phyloP scores from a whole-genome alignment of 2,329 filamentous ascomycete species.

The Microsporum audouinii region DNA sequence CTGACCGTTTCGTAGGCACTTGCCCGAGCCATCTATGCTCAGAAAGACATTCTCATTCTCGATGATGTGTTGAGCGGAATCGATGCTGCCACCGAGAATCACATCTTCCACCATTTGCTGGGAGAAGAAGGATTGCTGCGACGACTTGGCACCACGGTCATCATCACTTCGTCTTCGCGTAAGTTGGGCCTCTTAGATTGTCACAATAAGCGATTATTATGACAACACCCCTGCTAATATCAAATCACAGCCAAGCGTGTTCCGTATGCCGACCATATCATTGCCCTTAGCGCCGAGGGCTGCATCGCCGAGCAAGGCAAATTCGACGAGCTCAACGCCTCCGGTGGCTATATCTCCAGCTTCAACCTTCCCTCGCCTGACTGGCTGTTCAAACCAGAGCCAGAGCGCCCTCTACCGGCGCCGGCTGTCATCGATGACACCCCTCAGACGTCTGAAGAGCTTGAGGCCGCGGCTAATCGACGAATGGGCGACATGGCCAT shows the following conservation, averaged over 20 bases:
- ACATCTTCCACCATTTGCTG: slow-evolving; percentile 38
- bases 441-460: slow-evolving; percentile 12
- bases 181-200: slow-evolving; percentile 6
- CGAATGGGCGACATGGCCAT: slow-evolving; percentile 33
- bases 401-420: slow-evolving; percentile 6
- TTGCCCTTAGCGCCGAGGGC: slow-evolving; percentile 30
- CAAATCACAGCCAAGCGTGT: slow-evolving; percentile 26
- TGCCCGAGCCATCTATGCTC: slow-evolving; percentile 43
- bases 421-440: not conserved
- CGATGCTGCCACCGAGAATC: slow-evolving; percentile 39
- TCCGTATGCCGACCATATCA: slow-evolving; percentile 33
- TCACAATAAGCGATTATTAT: not conserved
- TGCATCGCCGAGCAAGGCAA: slow-evolving; percentile 33
- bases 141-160: slow-evolving; percentile 28
- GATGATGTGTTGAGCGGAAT: slow-evolving; percentile 44
- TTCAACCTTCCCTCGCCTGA: slow-evolving; percentile 27
- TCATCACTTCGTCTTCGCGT: slow-evolving; percentile 31
- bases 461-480: slow-evolving; percentile 22
- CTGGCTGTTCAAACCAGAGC: slow-evolving; percentile 18
- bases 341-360: slow-evolving; percentile 32
- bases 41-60: slow-evolving; percentile 38
- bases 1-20: slow-evolving; percentile 27
- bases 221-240: slow-evolving; percentile 3
- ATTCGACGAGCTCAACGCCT: slow-evolving; percentile 27
- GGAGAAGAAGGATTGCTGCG: slow-evolving; percentile 37